Evolutionary conservation across 2,329 filamentous ascomycete genomes (phyloP).

Genomic region (Xylaria sp.): DNA sequence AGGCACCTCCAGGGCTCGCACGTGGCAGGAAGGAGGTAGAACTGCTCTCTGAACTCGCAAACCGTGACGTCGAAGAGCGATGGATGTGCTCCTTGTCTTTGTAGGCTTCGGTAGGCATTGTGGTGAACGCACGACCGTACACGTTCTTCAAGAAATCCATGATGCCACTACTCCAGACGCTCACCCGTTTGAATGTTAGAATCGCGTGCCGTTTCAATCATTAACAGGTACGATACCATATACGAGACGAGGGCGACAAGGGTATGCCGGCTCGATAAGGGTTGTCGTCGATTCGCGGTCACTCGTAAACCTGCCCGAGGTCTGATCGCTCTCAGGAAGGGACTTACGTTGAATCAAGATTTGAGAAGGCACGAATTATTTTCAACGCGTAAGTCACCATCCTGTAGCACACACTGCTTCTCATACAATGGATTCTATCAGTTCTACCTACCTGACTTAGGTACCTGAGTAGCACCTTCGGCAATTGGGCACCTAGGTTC

Average conservation of each 20-base stretch:
- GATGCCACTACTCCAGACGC: not conserved
- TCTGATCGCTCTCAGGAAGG: not conserved
- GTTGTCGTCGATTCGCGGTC: not conserved
- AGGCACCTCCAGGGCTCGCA: not conserved
- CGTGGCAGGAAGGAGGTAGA: slow-evolving; percentile 1
- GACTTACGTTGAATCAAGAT: not conserved
- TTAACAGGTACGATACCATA: not conserved
- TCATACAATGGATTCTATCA: too few species aligned
- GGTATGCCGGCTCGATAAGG: too few species aligned
- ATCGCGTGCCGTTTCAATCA: not conserved
- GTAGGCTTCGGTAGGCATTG: slow-evolving; percentile 1
- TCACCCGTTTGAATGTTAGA: not conserved
- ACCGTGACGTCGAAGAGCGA: slow-evolving; percentile 1
- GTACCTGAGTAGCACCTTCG: too few species aligned
- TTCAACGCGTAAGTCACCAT: not conserved
- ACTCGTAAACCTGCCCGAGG: not conserved
- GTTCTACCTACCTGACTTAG: too few species aligned
- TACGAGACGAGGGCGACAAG: too few species aligned
- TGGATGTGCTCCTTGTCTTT: slow-evolving; percentile 11
- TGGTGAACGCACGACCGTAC: not conserved
- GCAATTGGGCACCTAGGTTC: too few species aligned
- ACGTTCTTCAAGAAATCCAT: slow-evolving; percentile 5
- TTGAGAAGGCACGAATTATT: not conserved
- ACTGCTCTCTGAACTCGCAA: not conserved
- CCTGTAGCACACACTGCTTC: too few species aligned